Conservation (phyloP, 2,329 filamentous ascomycete species). For the Ophidiomyces ophidiicola region DNA sequence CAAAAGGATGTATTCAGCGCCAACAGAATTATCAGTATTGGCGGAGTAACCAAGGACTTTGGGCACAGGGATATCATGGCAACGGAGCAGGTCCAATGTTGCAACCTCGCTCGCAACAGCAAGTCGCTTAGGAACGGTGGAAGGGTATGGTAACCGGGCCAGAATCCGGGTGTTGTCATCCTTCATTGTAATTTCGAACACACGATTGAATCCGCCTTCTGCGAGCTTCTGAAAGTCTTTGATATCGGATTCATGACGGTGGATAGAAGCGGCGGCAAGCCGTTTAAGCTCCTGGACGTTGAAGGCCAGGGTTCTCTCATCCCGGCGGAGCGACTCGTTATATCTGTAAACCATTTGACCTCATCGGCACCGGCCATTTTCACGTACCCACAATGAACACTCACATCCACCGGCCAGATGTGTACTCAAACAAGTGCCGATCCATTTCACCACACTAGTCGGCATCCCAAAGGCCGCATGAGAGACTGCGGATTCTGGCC, state of each 20-base stretch:
- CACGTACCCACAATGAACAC: neutral
- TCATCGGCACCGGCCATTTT: neutral
- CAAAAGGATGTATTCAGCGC: constrained; percentile 25
- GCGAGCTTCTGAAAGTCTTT: constrained; percentile 22
- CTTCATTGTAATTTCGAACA: constrained; percentile 23
- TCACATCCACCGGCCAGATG: constrained; percentile 19
- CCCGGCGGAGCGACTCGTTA: constrained; percentile 16
- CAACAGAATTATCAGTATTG: constrained; percentile 17
- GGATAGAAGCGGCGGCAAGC: constrained; percentile 13
- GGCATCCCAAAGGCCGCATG: too few relatives aligned
- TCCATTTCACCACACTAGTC: too few relatives aligned
- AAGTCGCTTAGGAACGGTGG: constrained; percentile 18
- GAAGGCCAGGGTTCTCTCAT: constrained; percentile 17
- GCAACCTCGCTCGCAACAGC: constrained; percentile 27
- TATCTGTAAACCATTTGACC: constrained; percentile 4
- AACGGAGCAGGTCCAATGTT: constrained; percentile 23
- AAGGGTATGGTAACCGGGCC: constrained; percentile 26
- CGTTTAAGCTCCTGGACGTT: constrained; percentile 17
- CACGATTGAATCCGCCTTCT: constrained; percentile 28
- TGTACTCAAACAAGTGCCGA: constrained; percentile 13
- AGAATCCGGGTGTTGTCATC: constrained; percentile 22
- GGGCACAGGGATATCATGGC: constrained; percentile 20
- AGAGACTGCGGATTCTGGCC: too few relatives aligned
- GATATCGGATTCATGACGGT: constrained; percentile 13
- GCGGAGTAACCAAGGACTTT: constrained; percentile 19